These are phyloP conservation scores for Akanthomyces uredinophilus DNA, from an alignment of 2,329 filamentous ascomycete genomes.

Conservation along the genomic window DNA sequence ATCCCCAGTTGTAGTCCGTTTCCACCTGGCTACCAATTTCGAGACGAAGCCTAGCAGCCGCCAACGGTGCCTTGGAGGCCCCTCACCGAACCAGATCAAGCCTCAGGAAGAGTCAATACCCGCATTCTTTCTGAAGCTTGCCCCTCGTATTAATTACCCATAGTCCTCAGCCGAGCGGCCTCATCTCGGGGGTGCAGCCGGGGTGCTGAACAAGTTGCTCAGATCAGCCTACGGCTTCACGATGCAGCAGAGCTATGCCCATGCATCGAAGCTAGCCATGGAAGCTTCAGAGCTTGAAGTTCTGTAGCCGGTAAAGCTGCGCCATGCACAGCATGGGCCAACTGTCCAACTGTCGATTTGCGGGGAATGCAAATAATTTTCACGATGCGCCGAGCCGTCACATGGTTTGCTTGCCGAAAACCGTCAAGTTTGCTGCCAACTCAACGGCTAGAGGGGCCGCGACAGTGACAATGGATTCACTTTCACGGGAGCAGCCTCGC, in stretches of 20 bases:
- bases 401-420: constrained; percentile 4
- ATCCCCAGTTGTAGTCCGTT: neutral
- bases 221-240: neutral
- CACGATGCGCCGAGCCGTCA: neutral
- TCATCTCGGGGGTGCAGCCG: neutral
- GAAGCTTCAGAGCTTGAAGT: too few relatives aligned
- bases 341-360: neutral
- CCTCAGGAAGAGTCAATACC: neutral
- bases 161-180: neutral
- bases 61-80: neutral
- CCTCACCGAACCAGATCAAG: neutral
- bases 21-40: neutral
- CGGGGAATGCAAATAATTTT: constrained; percentile 1
- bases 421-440: neutral
- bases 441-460: neutral
- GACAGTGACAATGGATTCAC: neutral
- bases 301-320: neutral
- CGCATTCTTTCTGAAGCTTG: neutral
- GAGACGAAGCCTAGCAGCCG: neutral
- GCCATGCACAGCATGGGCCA: too few relatives aligned
- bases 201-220: neutral
- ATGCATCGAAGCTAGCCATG: neutral
- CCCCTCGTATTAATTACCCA: neutral
- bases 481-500: neutral
- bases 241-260: neutral